Evolutionary conservation across 2,329 filamentous ascomycete genomes (phyloP), one percentile per base, ranked within the genome.

Genomic region (Colletotrichum truncatum): DNA sequence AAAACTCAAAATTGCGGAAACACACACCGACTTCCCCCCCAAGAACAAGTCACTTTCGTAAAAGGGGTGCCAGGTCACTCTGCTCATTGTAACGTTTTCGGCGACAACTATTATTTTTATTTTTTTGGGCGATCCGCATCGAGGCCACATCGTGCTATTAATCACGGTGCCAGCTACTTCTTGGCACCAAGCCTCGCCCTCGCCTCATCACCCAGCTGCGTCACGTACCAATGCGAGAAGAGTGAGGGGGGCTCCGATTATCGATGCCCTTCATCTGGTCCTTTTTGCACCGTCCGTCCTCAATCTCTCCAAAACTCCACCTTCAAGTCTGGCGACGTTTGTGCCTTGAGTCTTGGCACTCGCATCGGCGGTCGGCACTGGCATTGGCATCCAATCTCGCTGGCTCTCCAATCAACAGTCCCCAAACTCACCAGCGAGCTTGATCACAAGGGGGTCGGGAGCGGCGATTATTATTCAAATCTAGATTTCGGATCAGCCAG

Each of bases 261-360:
- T 49, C 46, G 46, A 49, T 51, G 45, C 43, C n/a, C 34, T 34
- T 45, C 45, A 30, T 43, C 53, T 34, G 26, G n/a, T 43, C 14
- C 23, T 26, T 45, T 11, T 32, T 30, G 52, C 54, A 45, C 41
- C 26, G 39, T 12, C 32, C 56, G 38, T 53, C 56, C 49, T n/a
- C 23, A 34, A 16, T 5, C 25, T n/a, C 43, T 39, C 34, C 36
- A 36, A 43, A 53, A 34, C 6, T 56, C 30, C 39, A 18, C 23
- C 39, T 39, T 52, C 39, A 11, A 39, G 14, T 21, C 53, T 46
- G 23, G 49, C 38, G 18, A 55, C 51, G n/a, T 34, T 43, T 55
- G 52, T 55, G 52, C 52, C 52, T 55, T 18, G 51, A n/a, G 36
- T 59, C 61, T 64, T 64, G 61, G 61, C 61, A 61, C 48, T 38